Evolutionary conservation across 2,329 filamentous ascomycete genomes (phyloP), one percentile per base, ranked within the genome.

Genomic region (Botrytis tulipae): DNA sequence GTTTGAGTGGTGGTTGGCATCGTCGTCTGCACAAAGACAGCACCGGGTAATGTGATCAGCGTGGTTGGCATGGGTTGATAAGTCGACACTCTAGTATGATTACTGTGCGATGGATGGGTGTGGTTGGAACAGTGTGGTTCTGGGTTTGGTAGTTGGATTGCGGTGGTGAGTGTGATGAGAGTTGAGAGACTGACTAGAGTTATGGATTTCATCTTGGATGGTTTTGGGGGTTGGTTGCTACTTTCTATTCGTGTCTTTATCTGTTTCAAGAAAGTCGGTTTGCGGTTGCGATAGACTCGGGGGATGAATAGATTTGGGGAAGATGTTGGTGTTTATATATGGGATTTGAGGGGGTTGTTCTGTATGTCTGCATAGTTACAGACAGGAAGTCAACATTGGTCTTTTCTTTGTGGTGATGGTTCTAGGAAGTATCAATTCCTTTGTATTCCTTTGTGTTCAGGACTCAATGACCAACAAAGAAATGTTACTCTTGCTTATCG

Each of bases 251-350:
- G 6, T 57, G 1, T n/a, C 6, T 57, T 4, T 29, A 6, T 37
- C 35, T 14, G 14, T 37, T 48, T 63, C 10, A 37, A 37, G 25
- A 40, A n/a, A 12, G 42, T 71, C 29, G 57, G 8, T 46, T 71
- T 60, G 54, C 42, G 54, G 69, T 70, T 70, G 40, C 37, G 67
- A 20, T 70, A 60, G 51, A 70, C 37, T 60, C 51, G 67, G 54
- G 32, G 40, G 6, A 6, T 29, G 32, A 18, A 29, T 20, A 5
- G 6, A 35, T 40, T 9, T 25, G 18, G 46, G 60, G 22, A 9
- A 7, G n/a, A 57, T 18, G 37, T 57, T 29, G n/a, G 3, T 18
- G 51, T 57, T 57, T 32, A 57, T 57, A 32, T 57, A 37, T 29
- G 40, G 32, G 25, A n/a, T 8, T 4, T n/a, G 32, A 6, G 14